These are phyloP conservation scores for Cladophialophora carrionii DNA, from an alignment of 2,329 filamentous ascomycete species.

Conservation along the genomic window DNA sequence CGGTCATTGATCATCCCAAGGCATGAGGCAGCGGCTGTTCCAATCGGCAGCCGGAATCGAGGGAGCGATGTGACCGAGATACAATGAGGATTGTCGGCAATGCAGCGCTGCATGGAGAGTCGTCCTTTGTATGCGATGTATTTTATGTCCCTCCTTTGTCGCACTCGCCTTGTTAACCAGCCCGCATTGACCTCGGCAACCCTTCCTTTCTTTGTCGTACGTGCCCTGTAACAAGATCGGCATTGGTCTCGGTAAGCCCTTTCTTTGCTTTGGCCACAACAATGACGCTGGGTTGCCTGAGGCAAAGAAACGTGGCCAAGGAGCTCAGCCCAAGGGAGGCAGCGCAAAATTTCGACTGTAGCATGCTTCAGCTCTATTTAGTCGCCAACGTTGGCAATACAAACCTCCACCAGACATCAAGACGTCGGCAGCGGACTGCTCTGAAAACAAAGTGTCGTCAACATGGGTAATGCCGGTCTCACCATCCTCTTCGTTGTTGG, in stretches of 20 bases:
- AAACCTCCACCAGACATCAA: neutral
- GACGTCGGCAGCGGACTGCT: neutral
- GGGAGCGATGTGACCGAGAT: neutral
- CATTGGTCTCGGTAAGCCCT: neutral
- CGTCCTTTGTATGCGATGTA: no score
- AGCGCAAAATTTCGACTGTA: neutral
- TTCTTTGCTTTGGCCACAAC: neutral
- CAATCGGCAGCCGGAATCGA: neutral
- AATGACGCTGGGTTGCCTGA: neutral
- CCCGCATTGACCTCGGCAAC: neutral
- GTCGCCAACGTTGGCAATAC: neutral
- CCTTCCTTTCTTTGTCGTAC: neutral
- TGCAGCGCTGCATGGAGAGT: neutral
- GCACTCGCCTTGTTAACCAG: neutral
- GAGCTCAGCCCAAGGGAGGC: neutral
- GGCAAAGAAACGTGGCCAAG: neutral
- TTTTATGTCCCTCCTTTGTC: neutral
- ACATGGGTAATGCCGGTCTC: neutral
- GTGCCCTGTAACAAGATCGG: neutral
- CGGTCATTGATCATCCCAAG: neutral
- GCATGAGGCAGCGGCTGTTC: neutral
- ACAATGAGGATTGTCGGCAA: neutral
- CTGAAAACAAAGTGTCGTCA: neutral
- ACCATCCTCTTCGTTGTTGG: neutral
- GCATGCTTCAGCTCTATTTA: neutral